Base-by-base conservation (phyloP, 73 alveolate species). In the Blepharisma stoltei region DNA sequence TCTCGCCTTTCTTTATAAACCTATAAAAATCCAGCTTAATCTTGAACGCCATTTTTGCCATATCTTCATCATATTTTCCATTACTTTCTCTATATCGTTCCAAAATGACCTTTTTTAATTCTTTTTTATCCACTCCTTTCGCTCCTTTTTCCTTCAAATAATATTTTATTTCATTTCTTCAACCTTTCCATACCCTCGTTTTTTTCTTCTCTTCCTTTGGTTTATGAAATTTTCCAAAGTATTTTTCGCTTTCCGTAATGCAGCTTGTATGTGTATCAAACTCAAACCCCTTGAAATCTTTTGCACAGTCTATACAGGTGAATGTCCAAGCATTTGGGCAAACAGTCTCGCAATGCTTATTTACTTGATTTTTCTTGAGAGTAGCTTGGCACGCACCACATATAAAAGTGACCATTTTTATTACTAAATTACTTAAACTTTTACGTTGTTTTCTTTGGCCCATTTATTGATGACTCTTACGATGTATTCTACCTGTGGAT, bases 401-500 rank as follows among this genome's bases (percentile, higher is more conserved):
- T 66, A 86, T 89, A 80, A 92, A 90, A 55, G 85, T 81, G n/a
- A 90, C 97, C 97, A 90, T 90, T 48, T 44, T 80, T 86, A 32
- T 32, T 32, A 32, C 41, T 32, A 54, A 85, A 67, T 78, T 18
- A 27, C 1, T 25, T 60, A 86, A 54, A 88, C 80, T 38, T 78
- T 84, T 70, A 54, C 50, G 9, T 91, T 89, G 83, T 83, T 81
- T n/a, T 86, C 98, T 76, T 92, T 94, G 18, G 97, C 98, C 98
- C 98, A 93, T 81, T 89, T 89, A 80, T 88, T 93, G 88, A 93
- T 92, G 44, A 93, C 98, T 45, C 80, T 87, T 46, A 93, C 84
- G 81, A 89, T 87, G 83, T 87, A 92, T 81, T 89, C 97, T 41
- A 91, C 98, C 75, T 89, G 94, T 7, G 97, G 95, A 67, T 93